Evolutionary conservation across 1,139 yeast species (phyloP).

Genomic region (Pichia sp.): DNA sequence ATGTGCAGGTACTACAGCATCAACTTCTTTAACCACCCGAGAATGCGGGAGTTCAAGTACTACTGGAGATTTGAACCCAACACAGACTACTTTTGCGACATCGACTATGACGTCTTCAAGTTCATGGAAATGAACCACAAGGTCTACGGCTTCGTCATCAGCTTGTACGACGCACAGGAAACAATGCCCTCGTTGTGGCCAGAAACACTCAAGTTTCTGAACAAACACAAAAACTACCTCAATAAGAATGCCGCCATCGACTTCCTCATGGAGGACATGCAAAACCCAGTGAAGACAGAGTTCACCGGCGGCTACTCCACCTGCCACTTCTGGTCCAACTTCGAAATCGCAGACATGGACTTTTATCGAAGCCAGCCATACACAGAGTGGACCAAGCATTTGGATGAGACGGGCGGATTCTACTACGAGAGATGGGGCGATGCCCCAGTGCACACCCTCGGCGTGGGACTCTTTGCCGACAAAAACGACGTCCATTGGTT

Average conservation of each 20-base stretch:
- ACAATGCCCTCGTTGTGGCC: constrained; percentile 66
- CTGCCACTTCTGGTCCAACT: constrained; percentile 87
- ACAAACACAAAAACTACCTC: constrained; percentile 38
- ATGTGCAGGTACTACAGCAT: constrained; percentile 78
- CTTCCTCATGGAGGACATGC: constrained; percentile 66
- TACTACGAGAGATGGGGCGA: constrained; percentile 92
- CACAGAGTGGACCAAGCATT: constrained; percentile 54
- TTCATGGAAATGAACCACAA: constrained; percentile 63
- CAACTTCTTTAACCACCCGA: constrained; percentile 58
- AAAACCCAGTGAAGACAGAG: constrained; percentile 51
- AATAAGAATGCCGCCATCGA: constrained; percentile 67
- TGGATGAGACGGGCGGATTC: constrained; percentile 71
- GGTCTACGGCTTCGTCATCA: constrained; percentile 66
- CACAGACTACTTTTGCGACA: constrained; percentile 60
- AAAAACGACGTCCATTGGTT: constrained; percentile 76
- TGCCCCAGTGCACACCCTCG: constrained; percentile 82
- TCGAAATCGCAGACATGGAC: constrained; percentile 79
- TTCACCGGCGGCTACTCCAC: constrained; percentile 69
- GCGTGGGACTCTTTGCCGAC: constrained; percentile 70
- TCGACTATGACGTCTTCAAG: constrained; percentile 73
- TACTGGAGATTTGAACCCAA: constrained; percentile 84
- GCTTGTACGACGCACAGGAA: constrained; percentile 63
- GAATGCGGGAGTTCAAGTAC: constrained; percentile 50
- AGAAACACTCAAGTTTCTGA: constrained; percentile 54
- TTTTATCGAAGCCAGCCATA: constrained; percentile 69